Evolutionary conservation across 495 filamentous ascomycete species (phyloP), one percentile per base, ranked within the genome.

Genomic region (Cercophora sp.): DNA sequence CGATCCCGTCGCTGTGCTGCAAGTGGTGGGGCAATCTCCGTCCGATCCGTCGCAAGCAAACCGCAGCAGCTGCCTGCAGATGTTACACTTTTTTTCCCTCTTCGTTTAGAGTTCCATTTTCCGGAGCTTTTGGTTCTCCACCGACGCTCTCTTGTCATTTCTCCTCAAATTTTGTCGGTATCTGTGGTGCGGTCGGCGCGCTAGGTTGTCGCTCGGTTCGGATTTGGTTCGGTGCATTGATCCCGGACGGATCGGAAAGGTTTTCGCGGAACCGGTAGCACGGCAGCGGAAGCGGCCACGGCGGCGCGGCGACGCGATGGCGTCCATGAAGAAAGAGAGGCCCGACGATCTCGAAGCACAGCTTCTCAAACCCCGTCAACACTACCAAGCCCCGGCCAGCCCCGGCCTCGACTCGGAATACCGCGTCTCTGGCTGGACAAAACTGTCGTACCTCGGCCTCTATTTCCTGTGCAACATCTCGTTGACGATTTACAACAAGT

Each of bases 401-500:
- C 43, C 52, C 4, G 18, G 19, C 2, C 16, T 56, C 37, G 58
- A 57, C 4, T 47, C 52, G 27, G 66, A 69, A 37, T 63, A 66
- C 44, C 52, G 32, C 15, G 59, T 67, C 20, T 61, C 73, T 6
- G 54, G 61, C 19, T 44, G 42, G 25, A 68, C 61, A 22, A 79
- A 80, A 52, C 59, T 72, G 29, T 56, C 60, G 8, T 73, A 72
- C 56, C 61, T 82, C 34, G 63, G 62, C 8, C 51, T 70, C 11
- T 82, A 81, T 51, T 80, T 82, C 45, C 47, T 68, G 35, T 70
- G 79, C 54, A 82, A 79, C 53, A 70, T 81, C 22, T 60, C 61
- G 15, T 61, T 82, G 57, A 81, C 79, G 2, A 60, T 82, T 1
- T 79, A 74, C 49, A 82, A 82, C 61, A 82, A 82, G 54, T 66